Evolutionary conservation across 2,329 filamentous ascomycete species (phyloP), one percentile per base, ranked within the genome.

Genomic region (Penicillium sp.): DNA sequence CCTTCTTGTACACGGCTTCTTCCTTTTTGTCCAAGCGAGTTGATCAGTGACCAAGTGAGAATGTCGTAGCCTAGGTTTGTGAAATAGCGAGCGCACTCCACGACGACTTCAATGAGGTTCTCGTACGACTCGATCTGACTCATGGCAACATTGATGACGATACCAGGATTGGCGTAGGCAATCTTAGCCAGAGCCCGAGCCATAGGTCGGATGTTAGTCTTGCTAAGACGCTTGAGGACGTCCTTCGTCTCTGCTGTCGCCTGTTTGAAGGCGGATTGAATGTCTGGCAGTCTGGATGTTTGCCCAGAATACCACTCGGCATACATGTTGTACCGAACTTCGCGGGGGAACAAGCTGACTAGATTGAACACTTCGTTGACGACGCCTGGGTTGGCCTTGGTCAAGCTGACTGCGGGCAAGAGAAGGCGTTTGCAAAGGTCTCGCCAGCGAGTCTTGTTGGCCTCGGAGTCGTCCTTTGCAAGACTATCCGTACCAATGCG

Each of bases 21-120:
- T 40, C 83, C 84, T 45, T 83, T 81, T 48, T 83, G 84, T 33
- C 84, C 83, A 62, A 90, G 81, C 10, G 85, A 83, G 71, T 88
- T 96, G 77, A 99, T 87, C 48, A 99, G 82, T 22, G 92, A 92
- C 93, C 94, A 99, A 3, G 92, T 91, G 48, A 99, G 82, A 35
- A 97, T 91, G 75, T 99, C 95, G 73, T 97, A 97, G 0, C 92
- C 94, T 40, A 99, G 81, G 57, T 91, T 88, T 1, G 94, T 97
- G 69, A 98, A 97, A 74, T 97, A 97, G 70, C 92, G 89, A 42
- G 92, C 93, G 71, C 93, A 97, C 73, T 97, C 93, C 14, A 98
- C 93, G 63, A 99, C 92, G 5, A 92, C 92, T 63, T 97, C 92
- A 59, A 97, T 97, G 62, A 99, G 84, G 73, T 98, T 99, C 73